Percentiles rank a stretch among this genome's conserved stretches.
phyloP scores from a whole-genome alignment of 495 filamentous ascomycete genomes.

The Parachaetomium inaequale region DNA sequence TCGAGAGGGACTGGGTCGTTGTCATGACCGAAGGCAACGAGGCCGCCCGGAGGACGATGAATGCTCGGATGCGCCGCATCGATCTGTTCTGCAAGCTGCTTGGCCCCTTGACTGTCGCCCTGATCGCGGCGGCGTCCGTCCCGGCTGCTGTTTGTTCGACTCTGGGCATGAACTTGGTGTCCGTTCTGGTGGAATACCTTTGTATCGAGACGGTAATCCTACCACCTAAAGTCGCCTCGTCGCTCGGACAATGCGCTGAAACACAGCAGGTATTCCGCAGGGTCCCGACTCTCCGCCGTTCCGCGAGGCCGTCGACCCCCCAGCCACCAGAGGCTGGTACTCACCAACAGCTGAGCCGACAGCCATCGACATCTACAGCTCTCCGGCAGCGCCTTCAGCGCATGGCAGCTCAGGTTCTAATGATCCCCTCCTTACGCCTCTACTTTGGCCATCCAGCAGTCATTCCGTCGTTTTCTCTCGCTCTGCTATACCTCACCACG shows the following conservation, averaged over 20 bases:
- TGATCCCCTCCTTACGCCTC: no score
- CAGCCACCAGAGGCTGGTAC: neutral
- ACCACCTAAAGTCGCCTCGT: no score
- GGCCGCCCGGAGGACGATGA: neutral
- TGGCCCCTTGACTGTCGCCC: conserved; percentile 56
- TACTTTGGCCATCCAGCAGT: conserved; percentile 47
- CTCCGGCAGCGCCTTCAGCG: no score
- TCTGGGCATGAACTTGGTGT: conserved; percentile 38
- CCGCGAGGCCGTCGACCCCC: no score
- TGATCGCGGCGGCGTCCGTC: conserved; percentile 36
- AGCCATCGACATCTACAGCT: no score
- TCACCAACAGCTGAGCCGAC: neutral
- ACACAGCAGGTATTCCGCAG: conserved; percentile 34
- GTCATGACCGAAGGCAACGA: conserved; percentile 16
- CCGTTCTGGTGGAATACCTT: conserved; percentile 54
- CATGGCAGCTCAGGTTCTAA: no score
- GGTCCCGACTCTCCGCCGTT: conserved; percentile 20
- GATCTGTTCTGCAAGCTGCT: conserved; percentile 70
- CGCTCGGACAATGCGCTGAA: no score
- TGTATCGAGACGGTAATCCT: no score
- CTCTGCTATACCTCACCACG: conserved; percentile 58
- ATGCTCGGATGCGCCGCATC: conserved; percentile 58
- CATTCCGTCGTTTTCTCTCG: conserved; percentile 52
- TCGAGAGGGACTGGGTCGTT: conserved; percentile 61
- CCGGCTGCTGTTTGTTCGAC: conserved; percentile 35